Percentiles rank a stretch among this genome's conserved stretches.
phyloP scores from a whole-genome alignment of 768 basidiomycete genomes.

The Pulveroboletus sp. region DNA sequence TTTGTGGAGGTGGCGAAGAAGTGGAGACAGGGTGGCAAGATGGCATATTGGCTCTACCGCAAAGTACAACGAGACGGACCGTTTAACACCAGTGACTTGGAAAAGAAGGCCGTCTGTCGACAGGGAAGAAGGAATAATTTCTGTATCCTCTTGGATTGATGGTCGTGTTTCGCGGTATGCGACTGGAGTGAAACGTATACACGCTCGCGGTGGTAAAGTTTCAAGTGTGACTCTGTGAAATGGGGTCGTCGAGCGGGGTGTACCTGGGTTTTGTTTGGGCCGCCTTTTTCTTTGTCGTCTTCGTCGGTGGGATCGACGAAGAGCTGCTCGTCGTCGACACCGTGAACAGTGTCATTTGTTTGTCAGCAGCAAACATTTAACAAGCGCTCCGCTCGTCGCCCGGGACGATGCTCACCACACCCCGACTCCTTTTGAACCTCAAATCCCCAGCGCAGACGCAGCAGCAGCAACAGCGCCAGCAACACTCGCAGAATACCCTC shows the following conservation, averaged over 20 bases:
- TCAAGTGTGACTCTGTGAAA: conserved; percentile 8
- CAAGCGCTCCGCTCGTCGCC: conserved; percentile 17
- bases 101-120: conserved; percentile 55
- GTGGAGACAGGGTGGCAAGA: conserved; percentile 72
- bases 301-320: conserved; percentile 8
- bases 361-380: conserved; percentile 27
- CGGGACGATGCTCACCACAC: conserved; percentile 31
- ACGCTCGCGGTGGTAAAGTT: no score
- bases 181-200: not conserved
- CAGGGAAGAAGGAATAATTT: conserved; percentile 81
- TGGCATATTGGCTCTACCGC: conserved; percentile 82
- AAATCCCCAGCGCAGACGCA: conserved; percentile 24
- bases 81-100: conserved; percentile 28
- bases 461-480: conserved; percentile 21
- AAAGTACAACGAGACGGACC: conserved; percentile 29
- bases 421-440: conserved; percentile 32
- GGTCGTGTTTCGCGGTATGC: not conserved
- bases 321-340: not conserved
- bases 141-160: conserved; percentile 40
- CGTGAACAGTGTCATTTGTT: conserved; percentile 27
- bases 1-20: conserved; percentile 55
- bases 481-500: conserved; percentile 26
- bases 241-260: not conserved
- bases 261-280: conserved; percentile 4
- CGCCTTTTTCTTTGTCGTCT: conserved; percentile 8